A percentile compares a stretch with the other conserved stretches of the same genome.
These are phyloP conservation scores for Saccharomycopsis oosterbeekiorum DNA, from an alignment of 805 yeast species.

Conservation along the genomic window DNA sequence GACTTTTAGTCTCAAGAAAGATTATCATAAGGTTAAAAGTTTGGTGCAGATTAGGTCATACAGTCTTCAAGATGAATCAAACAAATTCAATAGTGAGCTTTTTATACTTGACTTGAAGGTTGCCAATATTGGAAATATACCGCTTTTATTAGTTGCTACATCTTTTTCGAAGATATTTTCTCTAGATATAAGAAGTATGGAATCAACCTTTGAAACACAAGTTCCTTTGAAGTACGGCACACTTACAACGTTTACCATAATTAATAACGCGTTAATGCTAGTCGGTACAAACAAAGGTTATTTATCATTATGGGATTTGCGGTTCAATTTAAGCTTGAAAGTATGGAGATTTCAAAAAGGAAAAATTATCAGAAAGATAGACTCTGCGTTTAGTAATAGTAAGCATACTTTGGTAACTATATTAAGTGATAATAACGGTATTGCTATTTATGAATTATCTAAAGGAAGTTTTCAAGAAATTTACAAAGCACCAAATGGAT, in stretches of 20 bases:
- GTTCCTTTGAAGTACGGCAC: slow-evolving; percentile 60
- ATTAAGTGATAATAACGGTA: slow-evolving; percentile 12
- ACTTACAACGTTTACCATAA: slow-evolving; percentile 57
- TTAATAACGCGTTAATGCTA: slow-evolving; percentile 26
- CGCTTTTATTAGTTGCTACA: slow-evolving; percentile 42
- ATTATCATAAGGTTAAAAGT: slow-evolving; percentile 16
- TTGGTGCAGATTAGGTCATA: slow-evolving; percentile 18
- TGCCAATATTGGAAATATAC: slow-evolving; percentile 26
- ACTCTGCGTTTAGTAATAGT: slow-evolving; percentile 11
- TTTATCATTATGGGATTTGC: slow-evolving; percentile 70
- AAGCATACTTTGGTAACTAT: slow-evolving; percentile 14
- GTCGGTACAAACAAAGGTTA: slow-evolving; percentile 71
- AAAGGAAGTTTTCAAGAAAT: slow-evolving; percentile 22
- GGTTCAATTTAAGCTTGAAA: slow-evolving; percentile 52
- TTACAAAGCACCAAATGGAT: slow-evolving; percentile 1
- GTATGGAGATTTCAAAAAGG: slow-evolving; percentile 50
- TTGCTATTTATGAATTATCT: slow-evolving; percentile 40
- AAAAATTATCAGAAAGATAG: slow-evolving; percentile 40
- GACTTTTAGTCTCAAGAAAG: slow-evolving; percentile 18
- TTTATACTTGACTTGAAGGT: slow-evolving; percentile 20
- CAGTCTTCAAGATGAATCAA: slow-evolving; percentile 30
- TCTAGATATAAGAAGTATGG: slow-evolving; percentile 52
- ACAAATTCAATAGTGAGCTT: slow-evolving; percentile 35
- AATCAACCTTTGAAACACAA: slow-evolving; percentile 30
- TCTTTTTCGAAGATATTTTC: slow-evolving; percentile 40